A percentile compares a stretch with the other conserved stretches of the same genome.
phyloP scores from a whole-genome alignment of 805 yeast genomes.

The Candida xiaguanensis region DNA sequence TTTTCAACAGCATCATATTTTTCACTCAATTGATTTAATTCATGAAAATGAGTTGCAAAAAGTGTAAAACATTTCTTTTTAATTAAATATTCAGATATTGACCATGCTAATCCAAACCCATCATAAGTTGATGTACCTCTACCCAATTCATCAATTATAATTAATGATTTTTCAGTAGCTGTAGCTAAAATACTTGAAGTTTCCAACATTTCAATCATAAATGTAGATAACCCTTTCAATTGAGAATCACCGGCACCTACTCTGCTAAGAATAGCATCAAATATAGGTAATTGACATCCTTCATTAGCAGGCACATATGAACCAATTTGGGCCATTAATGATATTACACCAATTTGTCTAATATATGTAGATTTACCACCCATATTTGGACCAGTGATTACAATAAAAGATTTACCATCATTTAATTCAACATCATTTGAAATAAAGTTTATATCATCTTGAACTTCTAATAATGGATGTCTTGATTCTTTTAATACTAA shows the following conservation, averaged over 20 bases:
- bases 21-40: conserved; percentile 75
- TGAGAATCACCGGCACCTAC: conserved; percentile 99
- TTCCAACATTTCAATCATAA: conserved; percentile 89
- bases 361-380: conserved; percentile 96
- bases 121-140: conserved; percentile 89
- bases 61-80: conserved; percentile 73
- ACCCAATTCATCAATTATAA: conserved; percentile 93
- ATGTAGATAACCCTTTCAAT: conserved; percentile 93
- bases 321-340: conserved; percentile 85
- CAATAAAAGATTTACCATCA: conserved; percentile 48
- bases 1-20: conserved; percentile 65
- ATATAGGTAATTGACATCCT: conserved; percentile 70
- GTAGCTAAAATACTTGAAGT: conserved; percentile 82
- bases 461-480: conserved; percentile 93
- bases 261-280: conserved; percentile 90
- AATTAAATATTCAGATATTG: conserved; percentile 84
- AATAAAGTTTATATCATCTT: conserved; percentile 85
- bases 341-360: conserved; percentile 83
- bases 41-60: conserved; percentile 98
- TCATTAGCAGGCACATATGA: conserved; percentile 74
- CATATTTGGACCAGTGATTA: conserved; percentile 96
- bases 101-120: conserved; percentile 98
- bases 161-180: conserved; percentile 73
- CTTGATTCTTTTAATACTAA: conserved; percentile 66
- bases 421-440: conserved; percentile 77